phyloP scores from a whole-genome alignment of 345 rosid species.

The Citrus australasica region DNA sequence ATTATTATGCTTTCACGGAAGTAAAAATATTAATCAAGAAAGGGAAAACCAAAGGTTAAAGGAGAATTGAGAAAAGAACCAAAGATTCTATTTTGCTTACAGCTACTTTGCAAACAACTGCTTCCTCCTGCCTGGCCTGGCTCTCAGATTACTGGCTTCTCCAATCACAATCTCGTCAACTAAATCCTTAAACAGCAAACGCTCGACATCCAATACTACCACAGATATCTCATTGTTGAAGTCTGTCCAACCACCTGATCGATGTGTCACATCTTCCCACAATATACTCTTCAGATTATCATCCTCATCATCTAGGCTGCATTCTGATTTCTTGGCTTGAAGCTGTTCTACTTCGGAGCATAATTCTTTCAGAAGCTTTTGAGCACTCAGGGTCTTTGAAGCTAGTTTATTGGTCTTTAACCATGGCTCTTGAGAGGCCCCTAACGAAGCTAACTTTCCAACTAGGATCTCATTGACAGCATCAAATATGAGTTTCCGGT shows the following conservation, averaged over 20 bases:
- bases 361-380: slow-evolving; percentile 72
- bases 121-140: slow-evolving; percentile 48
- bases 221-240: slow-evolving; percentile 52
- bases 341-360: slow-evolving; percentile 64
- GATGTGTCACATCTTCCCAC: slow-evolving; percentile 60
- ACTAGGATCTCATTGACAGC: slow-evolving; percentile 78
- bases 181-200: slow-evolving; percentile 78
- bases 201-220: slow-evolving; percentile 68
- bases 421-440: slow-evolving; percentile 48
- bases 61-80: not conserved
- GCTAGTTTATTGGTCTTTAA: slow-evolving; percentile 44
- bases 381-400: slow-evolving; percentile 60
- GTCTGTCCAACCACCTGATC: slow-evolving; percentile 66
- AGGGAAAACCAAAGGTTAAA: not conserved
- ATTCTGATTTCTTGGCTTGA: slow-evolving; percentile 43
- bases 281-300: slow-evolving; percentile 52
- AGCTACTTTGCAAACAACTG: slow-evolving; percentile 53
- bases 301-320: slow-evolving; percentile 49
- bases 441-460: slow-evolving; percentile 46
- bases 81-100: slow-evolving; percentile 8
- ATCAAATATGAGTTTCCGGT: slow-evolving; percentile 81
- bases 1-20: slow-evolving; percentile 21
- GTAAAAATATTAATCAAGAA: not conserved
- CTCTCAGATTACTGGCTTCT: slow-evolving; percentile 35
- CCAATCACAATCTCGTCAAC: slow-evolving; percentile 67